Evolutionary conservation across 306 rosid genomes (phyloP).

Genomic region (Cucurbita maxima): DNA sequence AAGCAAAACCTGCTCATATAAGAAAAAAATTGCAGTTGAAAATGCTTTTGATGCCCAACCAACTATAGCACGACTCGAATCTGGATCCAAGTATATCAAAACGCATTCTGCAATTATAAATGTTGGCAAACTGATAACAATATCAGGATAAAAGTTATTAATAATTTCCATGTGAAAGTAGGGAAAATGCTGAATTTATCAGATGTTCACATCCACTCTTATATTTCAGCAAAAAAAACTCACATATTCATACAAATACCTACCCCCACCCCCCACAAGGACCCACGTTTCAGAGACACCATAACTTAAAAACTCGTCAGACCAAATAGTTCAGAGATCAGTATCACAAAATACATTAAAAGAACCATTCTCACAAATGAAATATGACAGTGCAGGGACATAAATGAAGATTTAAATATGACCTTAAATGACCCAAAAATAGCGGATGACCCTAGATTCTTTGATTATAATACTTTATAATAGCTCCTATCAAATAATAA

Average conservation of each 20-base stretch:
- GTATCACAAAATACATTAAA: background rate
- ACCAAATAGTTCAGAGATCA: background rate
- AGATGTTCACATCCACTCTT: background rate
- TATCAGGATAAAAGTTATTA: constrained; percentile 41
- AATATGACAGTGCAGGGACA: background rate
- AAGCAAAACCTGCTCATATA: constrained; percentile 82
- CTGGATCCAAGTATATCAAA: constrained; percentile 90
- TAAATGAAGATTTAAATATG: background rate
- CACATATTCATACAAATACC: background rate
- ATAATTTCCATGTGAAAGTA: constrained; percentile 8
- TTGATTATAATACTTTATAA: background rate
- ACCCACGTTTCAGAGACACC: background rate
- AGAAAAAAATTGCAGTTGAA: constrained; percentile 64
- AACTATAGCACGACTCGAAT: constrained; percentile 57
- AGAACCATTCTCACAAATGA: background rate
- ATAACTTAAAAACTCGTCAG: background rate
- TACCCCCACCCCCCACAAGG: background rate
- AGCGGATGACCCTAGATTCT: background rate
- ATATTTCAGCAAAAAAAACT: background rate
- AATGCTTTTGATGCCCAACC: constrained; percentile 77
- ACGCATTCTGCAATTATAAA: constrained; percentile 99
- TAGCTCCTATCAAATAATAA: background rate
- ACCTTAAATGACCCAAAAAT: background rate
- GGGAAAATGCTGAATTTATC: background rate
- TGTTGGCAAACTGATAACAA: constrained; percentile 95